phyloP scores from a whole-genome alignment of 768 basidiomycete genomes.

The Hygrophorus pudorinus region DNA sequence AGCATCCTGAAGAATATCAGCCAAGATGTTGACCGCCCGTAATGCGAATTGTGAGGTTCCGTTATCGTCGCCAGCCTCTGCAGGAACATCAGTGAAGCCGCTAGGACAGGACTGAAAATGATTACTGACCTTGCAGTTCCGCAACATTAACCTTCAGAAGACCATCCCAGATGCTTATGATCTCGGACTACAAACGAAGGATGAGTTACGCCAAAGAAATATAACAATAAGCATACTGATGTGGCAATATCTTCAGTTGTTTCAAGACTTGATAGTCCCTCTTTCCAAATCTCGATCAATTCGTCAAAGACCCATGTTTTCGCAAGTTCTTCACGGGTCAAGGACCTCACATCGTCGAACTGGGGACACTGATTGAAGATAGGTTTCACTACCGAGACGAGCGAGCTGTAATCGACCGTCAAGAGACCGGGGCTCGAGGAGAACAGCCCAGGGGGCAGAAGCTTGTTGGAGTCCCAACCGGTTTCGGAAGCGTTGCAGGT shows the following conservation, averaged over 20 bases:
- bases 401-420: constrained; percentile 36
- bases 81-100: constrained; percentile 2
- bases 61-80: constrained; percentile 35
- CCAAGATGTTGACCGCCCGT: constrained; percentile 32
- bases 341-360: constrained; percentile 42
- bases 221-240: constrained; percentile 28
- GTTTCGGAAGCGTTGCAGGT: constrained; percentile 15
- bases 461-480: constrained; percentile 36
- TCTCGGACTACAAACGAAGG: constrained; percentile 26
- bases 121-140: constrained; percentile 32
- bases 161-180: constrained; percentile 47
- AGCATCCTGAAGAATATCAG: constrained; percentile 37
- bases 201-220: background rate
- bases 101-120: background rate
- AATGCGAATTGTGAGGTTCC: constrained; percentile 29
- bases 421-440: constrained; percentile 47
- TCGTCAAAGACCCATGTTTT: constrained; percentile 42
- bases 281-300: constrained; percentile 45
- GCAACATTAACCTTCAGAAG: constrained; percentile 41
- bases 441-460: constrained; percentile 46
- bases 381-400: constrained; percentile 38
- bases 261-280: constrained; percentile 32
- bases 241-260: constrained; percentile 32
- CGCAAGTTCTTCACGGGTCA: constrained; percentile 49
- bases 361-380: constrained; percentile 46